phyloP scores from a whole-genome alignment of 2,329 filamentous ascomycete genomes.

The Hymenoscyphus occultus region DNA sequence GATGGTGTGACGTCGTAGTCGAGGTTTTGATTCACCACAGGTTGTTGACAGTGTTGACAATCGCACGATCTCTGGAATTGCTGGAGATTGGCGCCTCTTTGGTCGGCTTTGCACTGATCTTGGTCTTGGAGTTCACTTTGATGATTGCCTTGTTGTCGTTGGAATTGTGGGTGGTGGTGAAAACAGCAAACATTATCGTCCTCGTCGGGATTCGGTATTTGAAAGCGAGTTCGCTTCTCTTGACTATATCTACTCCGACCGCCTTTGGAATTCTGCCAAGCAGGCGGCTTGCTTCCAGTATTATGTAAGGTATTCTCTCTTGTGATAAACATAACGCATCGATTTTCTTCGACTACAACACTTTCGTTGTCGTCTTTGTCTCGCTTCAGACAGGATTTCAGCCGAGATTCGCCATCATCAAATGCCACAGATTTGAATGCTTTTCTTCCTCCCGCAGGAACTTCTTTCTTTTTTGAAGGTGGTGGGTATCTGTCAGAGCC shows the following conservation, averaged over 20 bases:
- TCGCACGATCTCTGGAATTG: background rate
- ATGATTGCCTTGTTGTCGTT: background rate
- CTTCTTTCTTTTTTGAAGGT: background rate
- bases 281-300: background rate
- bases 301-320: conserved; percentile 11
- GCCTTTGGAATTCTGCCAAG: background rate
- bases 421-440: conserved; percentile 1
- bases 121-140: background rate
- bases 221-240: background rate
- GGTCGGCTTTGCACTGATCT: background rate
- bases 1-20: conserved; percentile 1
- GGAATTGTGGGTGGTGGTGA: background rate
- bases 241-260: background rate
- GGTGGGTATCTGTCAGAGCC: background rate
- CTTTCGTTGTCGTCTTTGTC: background rate
- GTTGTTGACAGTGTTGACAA: background rate
- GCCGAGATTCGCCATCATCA: background rate
- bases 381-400: conserved; percentile 9
- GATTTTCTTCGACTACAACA: background rate
- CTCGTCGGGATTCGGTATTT: background rate
- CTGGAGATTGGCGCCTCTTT: too few species aligned
- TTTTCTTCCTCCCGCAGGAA: background rate
- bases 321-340: conserved; percentile 4
- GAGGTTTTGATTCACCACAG: background rate
- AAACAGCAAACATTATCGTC: background rate